Conservation (phyloP, 1,139 yeast species). For the Pichia norvegensis region DNA sequence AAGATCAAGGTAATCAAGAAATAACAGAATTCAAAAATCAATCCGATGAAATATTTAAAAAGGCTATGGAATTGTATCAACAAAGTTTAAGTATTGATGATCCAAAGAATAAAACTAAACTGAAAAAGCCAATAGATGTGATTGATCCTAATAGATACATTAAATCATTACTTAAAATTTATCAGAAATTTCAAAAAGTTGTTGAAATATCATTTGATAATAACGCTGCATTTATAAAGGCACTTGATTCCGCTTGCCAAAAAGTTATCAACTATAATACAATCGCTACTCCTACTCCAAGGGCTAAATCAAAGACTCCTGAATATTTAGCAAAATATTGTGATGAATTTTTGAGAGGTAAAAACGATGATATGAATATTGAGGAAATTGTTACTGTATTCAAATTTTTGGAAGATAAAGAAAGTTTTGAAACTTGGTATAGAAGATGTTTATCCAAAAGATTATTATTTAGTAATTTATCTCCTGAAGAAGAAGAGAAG, state of each 20-base stretch:
- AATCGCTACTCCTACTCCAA: conserved; percentile 61
- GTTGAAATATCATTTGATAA: conserved; percentile 65
- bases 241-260: conserved; percentile 85
- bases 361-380: conserved; percentile 72
- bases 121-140: conserved; percentile 24
- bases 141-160: conserved; percentile 77
- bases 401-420: conserved; percentile 87
- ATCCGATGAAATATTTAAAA: conserved; percentile 25
- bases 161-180: conserved; percentile 64
- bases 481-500: conserved; percentile 65
- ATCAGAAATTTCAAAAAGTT: conserved; percentile 57
- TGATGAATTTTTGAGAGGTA: conserved; percentile 73
- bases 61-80: conserved; percentile 3
- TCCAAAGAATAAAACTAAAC: conserved; percentile 4
- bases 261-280: conserved; percentile 75
- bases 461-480: conserved; percentile 75
- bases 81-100: conserved; percentile 11
- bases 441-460: conserved; percentile 85
- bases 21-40: conserved; percentile 58
- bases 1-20: conserved; percentile 62
- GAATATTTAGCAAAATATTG: conserved; percentile 86
- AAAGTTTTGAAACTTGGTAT: conserved; percentile 89
- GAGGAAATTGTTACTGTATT: conserved; percentile 84
- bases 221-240: conserved; percentile 74
- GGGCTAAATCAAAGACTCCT: conserved; percentile 65